These are phyloP conservation scores for Dothiorella sarmentorum DNA, from an alignment of 2,329 filamentous ascomycete species.

Conservation along the genomic window DNA sequence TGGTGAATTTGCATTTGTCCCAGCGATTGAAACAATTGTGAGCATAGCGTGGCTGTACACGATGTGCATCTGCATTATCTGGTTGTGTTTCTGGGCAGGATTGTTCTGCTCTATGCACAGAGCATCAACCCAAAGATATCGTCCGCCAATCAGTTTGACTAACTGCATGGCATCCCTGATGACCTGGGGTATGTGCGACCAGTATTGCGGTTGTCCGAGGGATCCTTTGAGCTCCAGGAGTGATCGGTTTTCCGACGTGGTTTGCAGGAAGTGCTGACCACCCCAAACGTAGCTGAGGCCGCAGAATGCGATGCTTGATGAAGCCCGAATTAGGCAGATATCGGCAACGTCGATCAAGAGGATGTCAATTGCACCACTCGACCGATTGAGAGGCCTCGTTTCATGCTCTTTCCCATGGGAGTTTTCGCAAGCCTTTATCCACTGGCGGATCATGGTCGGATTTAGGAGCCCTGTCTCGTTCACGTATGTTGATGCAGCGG, in stretches of 20 bases:
- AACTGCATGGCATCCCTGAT: neutral
- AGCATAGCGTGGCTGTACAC: slow-evolving; percentile 4
- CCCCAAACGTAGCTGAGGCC: too few species aligned
- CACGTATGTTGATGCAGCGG: too few species aligned
- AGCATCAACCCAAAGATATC: slow-evolving; percentile 10
- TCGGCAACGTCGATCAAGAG: neutral
- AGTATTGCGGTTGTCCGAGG: too few species aligned
- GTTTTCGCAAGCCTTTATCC: too few species aligned
- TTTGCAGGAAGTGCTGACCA: too few species aligned
- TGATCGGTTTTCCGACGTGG: too few species aligned
- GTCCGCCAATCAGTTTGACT: neutral
- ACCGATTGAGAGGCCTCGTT: neutral
- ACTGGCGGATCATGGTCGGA: too few species aligned
- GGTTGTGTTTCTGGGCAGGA: neutral
- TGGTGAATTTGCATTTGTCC: too few species aligned
- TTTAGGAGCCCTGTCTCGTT: too few species aligned
- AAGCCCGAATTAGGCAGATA: neutral
- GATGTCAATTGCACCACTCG: neutral
- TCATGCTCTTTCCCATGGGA: too few species aligned
- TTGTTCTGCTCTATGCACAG: slow-evolving; percentile 16
- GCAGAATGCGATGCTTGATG: neutral
- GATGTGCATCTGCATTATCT: slow-evolving; percentile 9
- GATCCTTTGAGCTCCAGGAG: too few species aligned
- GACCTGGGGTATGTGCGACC: neutral
- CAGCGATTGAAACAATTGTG: neutral